Conservation (phyloP, 106 monocot genomes). For the Dioscorea alata region DNA sequence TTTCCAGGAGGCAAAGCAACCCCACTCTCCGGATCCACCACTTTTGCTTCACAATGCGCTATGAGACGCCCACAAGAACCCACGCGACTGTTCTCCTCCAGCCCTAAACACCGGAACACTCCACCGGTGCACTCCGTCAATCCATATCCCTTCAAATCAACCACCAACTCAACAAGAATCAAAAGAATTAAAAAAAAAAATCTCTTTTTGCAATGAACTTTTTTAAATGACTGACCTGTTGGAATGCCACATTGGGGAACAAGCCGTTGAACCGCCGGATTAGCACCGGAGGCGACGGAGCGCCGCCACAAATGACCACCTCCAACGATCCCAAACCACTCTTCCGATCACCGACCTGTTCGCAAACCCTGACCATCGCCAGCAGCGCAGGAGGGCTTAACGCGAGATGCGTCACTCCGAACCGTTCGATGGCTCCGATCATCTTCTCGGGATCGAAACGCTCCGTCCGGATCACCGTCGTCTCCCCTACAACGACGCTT, state of each 20-base stretch:
- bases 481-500: constrained; percentile 12
- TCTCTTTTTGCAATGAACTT: not conserved
- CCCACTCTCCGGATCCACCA: constrained; percentile 21
- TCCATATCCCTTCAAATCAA: constrained; percentile 28
- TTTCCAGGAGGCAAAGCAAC: constrained; percentile 7
- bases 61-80: constrained; percentile 27
- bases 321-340: not conserved
- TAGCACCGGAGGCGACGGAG: constrained; percentile 6
- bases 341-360: not conserved
- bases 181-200: not conserved
- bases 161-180: not conserved
- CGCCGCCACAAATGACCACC: constrained; percentile 17
- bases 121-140: constrained; percentile 24
- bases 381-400: constrained; percentile 15
- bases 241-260: constrained; percentile 12
- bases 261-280: constrained; percentile 7
- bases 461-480: constrained; percentile 8
- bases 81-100: constrained; percentile 3
- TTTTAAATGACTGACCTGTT: not conserved
- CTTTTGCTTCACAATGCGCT: constrained; percentile 16
- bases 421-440: not conserved
- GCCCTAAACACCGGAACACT: not conserved
- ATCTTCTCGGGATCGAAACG: not conserved
- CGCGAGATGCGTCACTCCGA: not conserved
- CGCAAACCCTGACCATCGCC: not conserved